These are phyloP conservation scores for Cutaneotrichosporon cutaneum DNA, from an alignment of 1,284 basidiomycete species.

Conservation along the genomic window DNA sequence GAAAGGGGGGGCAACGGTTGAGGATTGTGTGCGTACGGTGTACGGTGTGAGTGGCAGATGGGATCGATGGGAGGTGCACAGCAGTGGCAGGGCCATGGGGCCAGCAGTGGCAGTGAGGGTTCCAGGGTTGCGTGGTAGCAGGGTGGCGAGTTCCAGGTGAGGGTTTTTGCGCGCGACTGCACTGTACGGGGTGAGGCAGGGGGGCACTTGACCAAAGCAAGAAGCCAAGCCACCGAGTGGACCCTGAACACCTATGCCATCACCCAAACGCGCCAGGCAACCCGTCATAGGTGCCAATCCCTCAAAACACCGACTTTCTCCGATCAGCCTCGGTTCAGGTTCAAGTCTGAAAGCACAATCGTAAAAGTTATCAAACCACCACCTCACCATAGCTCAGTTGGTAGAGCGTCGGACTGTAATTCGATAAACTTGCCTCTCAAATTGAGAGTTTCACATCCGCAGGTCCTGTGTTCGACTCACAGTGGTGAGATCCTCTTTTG, in stretches of 20 bases:
- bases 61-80: too few species aligned
- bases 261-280: not conserved
- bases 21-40: too few species aligned
- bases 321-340: not conserved
- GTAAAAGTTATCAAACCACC: not conserved
- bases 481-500: conserved; percentile 12
- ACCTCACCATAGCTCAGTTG: conserved; percentile 16
- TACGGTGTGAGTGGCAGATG: too few species aligned
- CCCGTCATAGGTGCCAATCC: not conserved
- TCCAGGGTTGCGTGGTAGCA: too few species aligned
- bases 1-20: too few species aligned
- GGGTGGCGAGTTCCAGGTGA: too few species aligned
- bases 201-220: too few species aligned
- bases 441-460: conserved; percentile 6
- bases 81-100: too few species aligned
- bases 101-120: too few species aligned
- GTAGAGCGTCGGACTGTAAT: conserved; percentile 19
- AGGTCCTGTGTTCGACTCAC: conserved; percentile 18
- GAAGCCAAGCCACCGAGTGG: too few species aligned
- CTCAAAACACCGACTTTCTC: not conserved
- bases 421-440: not conserved
- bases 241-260: not conserved
- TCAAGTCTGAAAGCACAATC: not conserved
- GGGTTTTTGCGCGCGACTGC: too few species aligned
- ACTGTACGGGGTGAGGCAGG: too few species aligned